Conservation (phyloP, 495 filamentous ascomycete genomes). For the Wilcoxina mikolae region DNA sequence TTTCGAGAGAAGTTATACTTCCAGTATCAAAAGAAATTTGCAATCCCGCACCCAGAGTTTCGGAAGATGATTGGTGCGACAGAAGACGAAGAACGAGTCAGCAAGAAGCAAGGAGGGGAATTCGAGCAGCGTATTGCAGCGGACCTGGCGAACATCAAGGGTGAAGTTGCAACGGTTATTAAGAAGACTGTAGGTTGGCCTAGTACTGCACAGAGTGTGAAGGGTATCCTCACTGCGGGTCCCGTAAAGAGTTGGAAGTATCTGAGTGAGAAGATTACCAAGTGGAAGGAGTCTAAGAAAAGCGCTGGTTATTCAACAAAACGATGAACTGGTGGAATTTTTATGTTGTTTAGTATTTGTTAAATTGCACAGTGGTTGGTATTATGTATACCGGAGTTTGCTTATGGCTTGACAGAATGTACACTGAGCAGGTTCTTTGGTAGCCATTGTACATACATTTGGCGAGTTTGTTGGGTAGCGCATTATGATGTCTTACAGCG, state of each 20-base stretch:
- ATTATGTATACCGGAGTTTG: too few species aligned
- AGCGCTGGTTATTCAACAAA: background rate
- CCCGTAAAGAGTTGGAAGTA: constrained; percentile 54
- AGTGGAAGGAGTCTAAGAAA: constrained; percentile 41
- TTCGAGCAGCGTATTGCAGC: constrained; percentile 79
- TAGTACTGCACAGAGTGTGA: constrained; percentile 66
- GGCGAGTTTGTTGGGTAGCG: too few species aligned
- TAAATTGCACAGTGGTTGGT: too few species aligned
- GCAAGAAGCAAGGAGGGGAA: constrained; percentile 57
- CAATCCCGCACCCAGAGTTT: constrained; percentile 71
- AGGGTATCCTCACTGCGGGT: constrained; percentile 66
- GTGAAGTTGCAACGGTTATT: constrained; percentile 57
- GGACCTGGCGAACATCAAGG: constrained; percentile 46
- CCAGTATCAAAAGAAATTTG: constrained; percentile 78
- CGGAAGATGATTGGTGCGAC: constrained; percentile 66
- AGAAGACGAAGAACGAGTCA: constrained; percentile 56
- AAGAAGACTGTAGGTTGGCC: constrained; percentile 83
- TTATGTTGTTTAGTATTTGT: background rate
- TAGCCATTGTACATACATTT: too few species aligned
- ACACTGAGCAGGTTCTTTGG: too few species aligned
- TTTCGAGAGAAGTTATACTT: constrained; percentile 88
- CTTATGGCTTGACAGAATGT: too few species aligned
- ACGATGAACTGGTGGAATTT: background rate
- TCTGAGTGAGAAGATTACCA: constrained; percentile 66
- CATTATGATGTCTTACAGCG: too few species aligned